These are phyloP conservation scores for Aphanoascus verrucosus DNA, from an alignment of 2,329 filamentous ascomycete species.

Conservation along the genomic window DNA sequence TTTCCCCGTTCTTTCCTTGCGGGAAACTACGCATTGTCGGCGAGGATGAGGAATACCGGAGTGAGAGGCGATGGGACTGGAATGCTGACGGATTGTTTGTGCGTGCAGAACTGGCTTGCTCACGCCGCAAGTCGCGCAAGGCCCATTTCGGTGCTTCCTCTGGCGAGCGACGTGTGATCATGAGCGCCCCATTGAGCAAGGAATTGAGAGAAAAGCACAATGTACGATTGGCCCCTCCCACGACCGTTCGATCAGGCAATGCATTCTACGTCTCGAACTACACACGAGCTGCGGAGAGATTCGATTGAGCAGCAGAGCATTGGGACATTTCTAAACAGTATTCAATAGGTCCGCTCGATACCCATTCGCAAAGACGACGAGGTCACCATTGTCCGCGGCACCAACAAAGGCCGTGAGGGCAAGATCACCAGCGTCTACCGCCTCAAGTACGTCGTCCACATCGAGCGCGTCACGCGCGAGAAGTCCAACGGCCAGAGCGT, in stretches of 20 bases:
- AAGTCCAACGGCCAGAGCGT: slow-evolving; percentile 96
- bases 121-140: slow-evolving; percentile 97
- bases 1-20: background rate
- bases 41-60: slow-evolving; percentile 10
- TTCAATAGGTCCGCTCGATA: slow-evolving; percentile 71
- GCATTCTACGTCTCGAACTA: background rate
- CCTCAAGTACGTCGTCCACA: slow-evolving; percentile 93
- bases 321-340: too few relatives aligned
- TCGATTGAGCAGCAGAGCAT: too few relatives aligned
- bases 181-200: slow-evolving; percentile 92
- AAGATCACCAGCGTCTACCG: slow-evolving; percentile 97
- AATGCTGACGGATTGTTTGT: slow-evolving; percentile 3
- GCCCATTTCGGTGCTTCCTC: slow-evolving; percentile 94
- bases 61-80: slow-evolving; percentile 2
- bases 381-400: slow-evolving; percentile 81
- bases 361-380: slow-evolving; percentile 97
- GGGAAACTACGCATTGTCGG: background rate
- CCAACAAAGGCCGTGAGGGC: slow-evolving; percentile 96
- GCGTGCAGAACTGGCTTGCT: slow-evolving; percentile 46
- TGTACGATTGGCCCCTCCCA: slow-evolving; percentile 45
- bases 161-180: slow-evolving; percentile 87
- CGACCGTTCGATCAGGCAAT: background rate
- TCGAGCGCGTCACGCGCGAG: slow-evolving; percentile 93
- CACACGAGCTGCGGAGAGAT: too few relatives aligned
- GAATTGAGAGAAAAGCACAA: slow-evolving; percentile 99